Percentiles rank a stretch among this genome's conserved stretches.
Conservation (phyloP, 2,329 filamentous ascomycete species). For the Trichoderma breve region DNA sequence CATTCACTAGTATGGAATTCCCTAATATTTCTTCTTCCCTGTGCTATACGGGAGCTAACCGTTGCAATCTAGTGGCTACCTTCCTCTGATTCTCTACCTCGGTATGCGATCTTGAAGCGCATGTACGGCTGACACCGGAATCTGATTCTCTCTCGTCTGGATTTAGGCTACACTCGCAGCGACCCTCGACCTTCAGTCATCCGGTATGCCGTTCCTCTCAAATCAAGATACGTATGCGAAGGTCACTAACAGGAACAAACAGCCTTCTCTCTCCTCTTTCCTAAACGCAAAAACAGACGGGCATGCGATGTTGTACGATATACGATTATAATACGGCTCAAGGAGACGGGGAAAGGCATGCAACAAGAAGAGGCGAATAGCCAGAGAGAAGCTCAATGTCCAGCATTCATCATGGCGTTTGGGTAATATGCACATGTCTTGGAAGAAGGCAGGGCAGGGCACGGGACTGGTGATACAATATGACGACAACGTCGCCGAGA, state of each 20-base stretch:
- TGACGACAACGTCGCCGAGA: background rate
- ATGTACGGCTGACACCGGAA: background rate
- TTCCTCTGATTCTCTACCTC: conserved; percentile 94
- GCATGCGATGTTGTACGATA: conserved; percentile 18
- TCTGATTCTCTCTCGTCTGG: conserved; percentile 28
- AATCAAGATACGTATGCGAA: background rate
- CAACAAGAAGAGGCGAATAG: background rate
- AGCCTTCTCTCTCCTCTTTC: conserved; percentile 66
- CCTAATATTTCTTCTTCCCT: background rate
- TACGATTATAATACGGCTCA: conserved; percentile 1
- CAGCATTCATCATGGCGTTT: conserved; percentile 30
- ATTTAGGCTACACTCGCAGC: conserved; percentile 84
- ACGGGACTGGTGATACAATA: conserved; percentile 9
- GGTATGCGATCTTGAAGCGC: conserved; percentile 53
- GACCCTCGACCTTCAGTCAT: conserved; percentile 78
- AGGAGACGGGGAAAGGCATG: background rate
- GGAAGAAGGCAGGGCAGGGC: background rate
- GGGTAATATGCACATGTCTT: conserved; percentile 16
- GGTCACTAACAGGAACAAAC: conserved; percentile 9
- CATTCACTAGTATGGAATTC: conserved; percentile 79
- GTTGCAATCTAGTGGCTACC: conserved; percentile 69
- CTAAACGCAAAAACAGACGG: conserved; percentile 36
- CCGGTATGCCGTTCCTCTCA: conserved; percentile 41
- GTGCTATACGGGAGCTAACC: conserved; percentile 35
- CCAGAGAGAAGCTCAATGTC: conserved; percentile 20